Evolutionary conservation across 2,329 filamentous ascomycete genomes (phyloP).

Genomic region (Clonostachys chloroleuca): DNA sequence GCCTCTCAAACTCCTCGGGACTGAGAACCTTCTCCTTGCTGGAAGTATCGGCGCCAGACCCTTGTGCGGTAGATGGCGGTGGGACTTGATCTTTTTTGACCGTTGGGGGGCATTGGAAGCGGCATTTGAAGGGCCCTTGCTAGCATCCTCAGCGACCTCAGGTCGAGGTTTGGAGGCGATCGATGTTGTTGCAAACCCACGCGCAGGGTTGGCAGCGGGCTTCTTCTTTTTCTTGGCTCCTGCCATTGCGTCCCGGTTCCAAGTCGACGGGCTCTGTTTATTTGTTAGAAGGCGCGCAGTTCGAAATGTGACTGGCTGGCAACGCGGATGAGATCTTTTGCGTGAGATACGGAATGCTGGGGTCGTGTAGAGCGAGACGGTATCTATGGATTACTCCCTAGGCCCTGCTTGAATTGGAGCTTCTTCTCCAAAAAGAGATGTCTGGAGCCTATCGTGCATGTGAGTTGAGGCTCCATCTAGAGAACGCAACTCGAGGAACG

Average conservation of each 20-base stretch:
- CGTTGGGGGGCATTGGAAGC: slow-evolving; percentile 15
- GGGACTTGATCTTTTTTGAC: slow-evolving; percentile 16
- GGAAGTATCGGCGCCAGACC: slow-evolving; percentile 6
- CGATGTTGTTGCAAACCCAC: slow-evolving; percentile 92
- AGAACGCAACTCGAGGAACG: too few species aligned
- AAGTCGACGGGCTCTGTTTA: too few species aligned
- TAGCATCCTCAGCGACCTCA: slow-evolving; percentile 32
- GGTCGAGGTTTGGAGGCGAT: slow-evolving; percentile 76
- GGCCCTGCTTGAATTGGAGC: too few species aligned
- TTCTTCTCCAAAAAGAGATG: too few species aligned
- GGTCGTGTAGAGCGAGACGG: too few species aligned
- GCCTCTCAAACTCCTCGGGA: slow-evolving; percentile 84
- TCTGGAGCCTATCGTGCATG: too few species aligned
- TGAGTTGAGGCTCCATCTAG: too few species aligned
- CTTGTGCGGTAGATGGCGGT: slow-evolving; percentile 11
- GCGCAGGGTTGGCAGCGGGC: slow-evolving; percentile 76
- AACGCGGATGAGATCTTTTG: too few species aligned
- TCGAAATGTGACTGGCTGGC: too few species aligned
- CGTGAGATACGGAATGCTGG: too few species aligned
- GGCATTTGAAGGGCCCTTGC: slow-evolving; percentile 22
- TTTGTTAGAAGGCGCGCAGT: too few species aligned
- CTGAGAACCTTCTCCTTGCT: slow-evolving; percentile 49
- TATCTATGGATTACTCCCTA: too few species aligned
- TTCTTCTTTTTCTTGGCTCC: slow-evolving; percentile 86
- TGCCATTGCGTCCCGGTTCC: slow-evolving; percentile 49